A percentile compares a stretch with the other conserved stretches of the same genome.
These are phyloP conservation scores for Panicum hallii DNA, from an alignment of 202 grass and related monocot species.

Conservation along the genomic window DNA sequence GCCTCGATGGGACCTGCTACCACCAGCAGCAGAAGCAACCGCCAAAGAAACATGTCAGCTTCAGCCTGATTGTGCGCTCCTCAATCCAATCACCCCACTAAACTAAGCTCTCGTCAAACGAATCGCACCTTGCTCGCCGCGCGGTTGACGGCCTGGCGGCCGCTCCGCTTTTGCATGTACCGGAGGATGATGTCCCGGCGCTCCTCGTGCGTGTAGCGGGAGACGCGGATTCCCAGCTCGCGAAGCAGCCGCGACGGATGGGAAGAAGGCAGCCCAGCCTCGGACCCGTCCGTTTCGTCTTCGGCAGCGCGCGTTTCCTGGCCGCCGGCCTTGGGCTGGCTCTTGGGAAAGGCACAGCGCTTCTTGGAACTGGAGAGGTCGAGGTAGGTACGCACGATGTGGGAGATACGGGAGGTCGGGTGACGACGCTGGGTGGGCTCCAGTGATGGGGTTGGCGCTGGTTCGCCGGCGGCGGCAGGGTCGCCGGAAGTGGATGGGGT, in stretches of 20 bases:
- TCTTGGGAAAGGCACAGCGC: conserved; percentile 43
- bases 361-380: conserved; percentile 58
- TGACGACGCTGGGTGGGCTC: conserved; percentile 9
- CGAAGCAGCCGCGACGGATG: conserved; percentile 69
- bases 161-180: conserved; percentile 95
- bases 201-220: conserved; percentile 87
- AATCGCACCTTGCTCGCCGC: conserved; percentile 69
- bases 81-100: background rate
- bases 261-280: background rate
- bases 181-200: conserved; percentile 92
- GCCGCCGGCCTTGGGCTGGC: conserved; percentile 35
- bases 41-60: conserved; percentile 16
- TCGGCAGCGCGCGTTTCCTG: background rate
- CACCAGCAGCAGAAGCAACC: conserved; percentile 14
- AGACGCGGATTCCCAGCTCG: conserved; percentile 85
- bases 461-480: conserved; percentile 15
- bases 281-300: conserved; percentile 27
- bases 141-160: conserved; percentile 69
- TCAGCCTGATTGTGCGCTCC: background rate
- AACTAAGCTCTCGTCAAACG: background rate
- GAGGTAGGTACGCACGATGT: conserved; percentile 63
- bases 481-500: conserved; percentile 29
- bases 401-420: conserved; percentile 44
- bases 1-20: conserved; percentile 71
- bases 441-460: background rate